Evolutionary conservation across 768 basidiomycete genomes (phyloP).

Genomic region (Chiua virens): DNA sequence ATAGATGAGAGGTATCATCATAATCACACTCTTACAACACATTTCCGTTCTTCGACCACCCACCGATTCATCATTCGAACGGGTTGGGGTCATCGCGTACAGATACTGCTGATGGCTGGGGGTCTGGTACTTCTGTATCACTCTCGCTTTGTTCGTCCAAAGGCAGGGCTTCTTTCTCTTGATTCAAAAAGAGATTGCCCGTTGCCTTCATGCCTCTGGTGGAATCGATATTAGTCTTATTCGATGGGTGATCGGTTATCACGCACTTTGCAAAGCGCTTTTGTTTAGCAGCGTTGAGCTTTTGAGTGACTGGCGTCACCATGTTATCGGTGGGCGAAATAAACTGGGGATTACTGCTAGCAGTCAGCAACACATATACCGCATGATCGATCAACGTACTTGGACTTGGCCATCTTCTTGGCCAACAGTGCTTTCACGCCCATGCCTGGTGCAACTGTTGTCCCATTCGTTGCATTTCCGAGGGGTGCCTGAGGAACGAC

Average conservation of each 20-base stretch:
- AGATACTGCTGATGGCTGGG: constrained; percentile 23
- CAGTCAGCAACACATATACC: constrained; percentile 3
- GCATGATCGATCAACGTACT: constrained; percentile 49
- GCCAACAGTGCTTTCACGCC: constrained; percentile 91
- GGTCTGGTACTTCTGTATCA: constrained; percentile 40
- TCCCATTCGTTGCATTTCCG: constrained; percentile 59
- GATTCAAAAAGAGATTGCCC: constrained; percentile 52
- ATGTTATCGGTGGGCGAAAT: constrained; percentile 95
- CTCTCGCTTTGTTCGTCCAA: constrained; percentile 33
- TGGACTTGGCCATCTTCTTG: constrained; percentile 88
- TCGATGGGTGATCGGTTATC: constrained; percentile 1
- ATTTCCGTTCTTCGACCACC: constrained; percentile 4
- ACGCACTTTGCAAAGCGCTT: constrained; percentile 89
- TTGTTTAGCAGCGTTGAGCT: constrained; percentile 87
- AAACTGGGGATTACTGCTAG: constrained; percentile 75
- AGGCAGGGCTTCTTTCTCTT: constrained; percentile 35
- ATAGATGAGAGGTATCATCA: constrained; percentile 23
- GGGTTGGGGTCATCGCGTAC: constrained; percentile 70
- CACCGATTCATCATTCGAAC: constrained; percentile 41
- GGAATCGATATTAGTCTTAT: neutral
- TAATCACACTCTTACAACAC: constrained; percentile 28
- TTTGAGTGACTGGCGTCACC: constrained; percentile 92
- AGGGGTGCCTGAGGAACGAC: constrained; percentile 79
- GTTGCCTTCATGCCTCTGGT: constrained; percentile 60
- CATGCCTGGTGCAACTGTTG: constrained; percentile 62